These are phyloP conservation scores for Cercospora sp. DNA, from an alignment of 2,329 filamentous ascomycete genomes.

Conservation along the genomic window DNA sequence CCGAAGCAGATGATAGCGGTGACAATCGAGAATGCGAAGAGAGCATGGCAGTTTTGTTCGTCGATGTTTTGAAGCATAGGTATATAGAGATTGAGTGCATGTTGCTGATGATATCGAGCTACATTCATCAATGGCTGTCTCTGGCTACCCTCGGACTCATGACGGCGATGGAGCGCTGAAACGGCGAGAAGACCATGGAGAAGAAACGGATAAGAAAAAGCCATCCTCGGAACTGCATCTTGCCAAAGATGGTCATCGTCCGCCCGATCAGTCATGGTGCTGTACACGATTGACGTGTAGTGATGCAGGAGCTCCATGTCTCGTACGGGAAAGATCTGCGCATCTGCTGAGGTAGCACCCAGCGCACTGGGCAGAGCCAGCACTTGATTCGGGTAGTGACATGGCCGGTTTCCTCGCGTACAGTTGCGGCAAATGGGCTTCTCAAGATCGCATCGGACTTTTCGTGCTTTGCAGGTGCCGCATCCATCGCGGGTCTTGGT, in stretches of 20 bases:
- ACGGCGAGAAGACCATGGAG: conserved; percentile 26
- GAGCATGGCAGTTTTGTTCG: conserved; percentile 27
- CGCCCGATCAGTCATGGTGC: conserved; percentile 18
- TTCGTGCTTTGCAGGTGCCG: conserved; percentile 26
- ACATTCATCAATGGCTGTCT: conserved; percentile 22
- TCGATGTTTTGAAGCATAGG: conserved; percentile 26
- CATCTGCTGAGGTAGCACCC: conserved; percentile 1
- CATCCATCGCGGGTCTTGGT: conserved; percentile 30
- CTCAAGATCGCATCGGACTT: conserved; percentile 28
- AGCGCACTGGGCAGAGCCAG: conserved; percentile 16
- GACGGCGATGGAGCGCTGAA: conserved; percentile 23
- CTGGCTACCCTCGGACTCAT: conserved; percentile 10
- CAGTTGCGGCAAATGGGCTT: conserved; percentile 29
- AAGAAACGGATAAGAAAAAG: conserved; percentile 25
- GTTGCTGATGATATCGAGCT: conserved; percentile 29
- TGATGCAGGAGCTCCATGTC: conserved; percentile 32
- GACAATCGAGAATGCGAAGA: conserved; percentile 28
- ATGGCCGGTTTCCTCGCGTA: conserved; percentile 26
- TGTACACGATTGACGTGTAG: conserved; percentile 23
- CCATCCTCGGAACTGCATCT: conserved; percentile 20
- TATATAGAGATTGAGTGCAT: conserved; percentile 28
- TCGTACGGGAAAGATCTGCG: conserved; percentile 23
- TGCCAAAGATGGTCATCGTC: conserved; percentile 22
- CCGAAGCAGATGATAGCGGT: conserved; percentile 22
- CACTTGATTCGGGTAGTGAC: conserved; percentile 23